phyloP scores from a whole-genome alignment of 148 eudicot genomes.

The Amaranthus hypochondriacus region DNA sequence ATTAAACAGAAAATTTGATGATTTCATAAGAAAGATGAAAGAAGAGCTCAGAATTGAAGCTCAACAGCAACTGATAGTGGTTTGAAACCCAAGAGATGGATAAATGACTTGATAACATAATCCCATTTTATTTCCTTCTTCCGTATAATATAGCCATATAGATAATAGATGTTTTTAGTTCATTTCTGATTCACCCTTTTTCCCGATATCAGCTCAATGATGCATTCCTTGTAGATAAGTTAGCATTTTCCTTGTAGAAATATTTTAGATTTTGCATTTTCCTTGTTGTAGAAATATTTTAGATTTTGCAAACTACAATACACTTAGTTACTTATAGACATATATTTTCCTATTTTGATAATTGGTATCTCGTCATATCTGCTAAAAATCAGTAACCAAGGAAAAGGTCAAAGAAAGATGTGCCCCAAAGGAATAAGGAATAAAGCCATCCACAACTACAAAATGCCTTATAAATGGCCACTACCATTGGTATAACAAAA shows the following conservation, averaged over 20 bases:
- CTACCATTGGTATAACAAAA: too few relatives aligned
- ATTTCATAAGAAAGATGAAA: constrained; percentile 70
- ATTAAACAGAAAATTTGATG: constrained; percentile 67
- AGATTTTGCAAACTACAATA: too few relatives aligned
- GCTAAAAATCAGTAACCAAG: too few relatives aligned
- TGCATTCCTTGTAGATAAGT: neutral
- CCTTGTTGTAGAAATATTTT: too few relatives aligned
- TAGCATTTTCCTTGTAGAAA: neutral
- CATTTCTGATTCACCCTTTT: too few relatives aligned
- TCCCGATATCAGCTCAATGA: neutral
- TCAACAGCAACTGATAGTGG: constrained; percentile 38
- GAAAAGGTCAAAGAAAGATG: too few relatives aligned
- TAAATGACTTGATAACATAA: constrained; percentile 2
- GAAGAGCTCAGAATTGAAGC: constrained; percentile 57
- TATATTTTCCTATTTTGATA: too few relatives aligned
- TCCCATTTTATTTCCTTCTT: neutral
- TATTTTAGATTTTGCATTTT: neutral
- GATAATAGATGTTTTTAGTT: neutral
- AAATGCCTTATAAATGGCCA: too few relatives aligned
- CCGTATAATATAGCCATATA: neutral
- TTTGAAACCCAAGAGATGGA: constrained; percentile 6
- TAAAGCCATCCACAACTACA: too few relatives aligned
- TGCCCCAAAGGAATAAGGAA: too few relatives aligned
- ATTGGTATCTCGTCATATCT: too few relatives aligned
- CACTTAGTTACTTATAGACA: too few relatives aligned